These are phyloP conservation scores for Fusarium ramigenum DNA, from an alignment of 2,329 filamentous ascomycete genomes.

Conservation along the genomic window DNA sequence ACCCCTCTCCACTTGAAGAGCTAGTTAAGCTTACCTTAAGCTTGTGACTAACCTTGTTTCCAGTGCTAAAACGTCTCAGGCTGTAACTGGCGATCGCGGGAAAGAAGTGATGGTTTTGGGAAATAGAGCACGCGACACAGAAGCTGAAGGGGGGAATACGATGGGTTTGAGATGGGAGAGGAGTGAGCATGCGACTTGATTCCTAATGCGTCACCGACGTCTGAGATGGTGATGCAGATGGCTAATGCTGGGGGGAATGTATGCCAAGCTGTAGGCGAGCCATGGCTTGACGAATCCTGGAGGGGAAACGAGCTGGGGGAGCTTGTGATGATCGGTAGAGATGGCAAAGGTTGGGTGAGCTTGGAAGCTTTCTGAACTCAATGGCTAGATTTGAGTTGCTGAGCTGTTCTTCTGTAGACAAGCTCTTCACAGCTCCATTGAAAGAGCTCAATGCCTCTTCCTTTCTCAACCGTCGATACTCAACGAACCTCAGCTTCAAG, in stretches of 20 bases:
- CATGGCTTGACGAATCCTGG: not conserved
- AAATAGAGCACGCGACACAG: not conserved
- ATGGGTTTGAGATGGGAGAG: not conserved
- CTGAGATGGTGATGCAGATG: slow-evolving; percentile 11
- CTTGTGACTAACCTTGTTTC: not conserved
- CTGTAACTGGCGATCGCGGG: slow-evolving; percentile 14
- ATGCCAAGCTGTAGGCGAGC: slow-evolving; percentile 15
- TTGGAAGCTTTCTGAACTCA: not conserved
- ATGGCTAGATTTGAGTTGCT: rapidly evolving
- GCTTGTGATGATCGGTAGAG: not conserved
- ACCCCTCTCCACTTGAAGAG: not conserved
- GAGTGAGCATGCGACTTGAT: slow-evolving; percentile 31
- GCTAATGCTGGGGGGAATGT: slow-evolving; percentile 3
- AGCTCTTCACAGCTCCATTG: not conserved
- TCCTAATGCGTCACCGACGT: slow-evolving; percentile 36
- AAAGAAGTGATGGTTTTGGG: not conserved
- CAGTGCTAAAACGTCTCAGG: slow-evolving; percentile 9
- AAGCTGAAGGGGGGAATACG: not conserved
- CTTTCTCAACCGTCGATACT: not conserved
- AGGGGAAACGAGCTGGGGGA: not conserved
- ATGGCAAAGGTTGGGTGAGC: not conserved
- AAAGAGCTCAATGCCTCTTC: not conserved
- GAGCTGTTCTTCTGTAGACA: too few species aligned
- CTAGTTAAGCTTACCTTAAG: not conserved
- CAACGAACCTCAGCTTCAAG: not conserved